Percentiles rank a stretch among this genome's conserved stretches.
These are phyloP conservation scores for Hypericum androsaemum DNA, from an alignment of 345 rosid genomes.

Conservation along the genomic window DNA sequence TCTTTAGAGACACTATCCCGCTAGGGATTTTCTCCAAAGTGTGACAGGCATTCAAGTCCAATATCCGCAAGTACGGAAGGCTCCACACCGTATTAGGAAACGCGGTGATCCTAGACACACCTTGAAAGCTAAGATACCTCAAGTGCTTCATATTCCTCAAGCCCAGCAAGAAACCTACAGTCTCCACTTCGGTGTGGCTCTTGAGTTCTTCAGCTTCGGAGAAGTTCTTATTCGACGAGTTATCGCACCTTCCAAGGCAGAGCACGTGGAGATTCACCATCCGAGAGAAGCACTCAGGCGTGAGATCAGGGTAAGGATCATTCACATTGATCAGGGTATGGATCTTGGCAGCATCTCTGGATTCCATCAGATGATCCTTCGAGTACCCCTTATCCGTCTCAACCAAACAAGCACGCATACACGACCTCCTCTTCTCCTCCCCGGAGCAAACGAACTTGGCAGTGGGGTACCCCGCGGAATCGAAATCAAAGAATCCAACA, in stretches of 20 bases:
- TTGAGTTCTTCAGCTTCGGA: too few relatives aligned
- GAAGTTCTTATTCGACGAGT: too few relatives aligned
- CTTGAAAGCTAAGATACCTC: conserved; percentile 41
- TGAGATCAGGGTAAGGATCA: conserved; percentile 33
- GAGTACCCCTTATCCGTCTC: conserved; percentile 10
- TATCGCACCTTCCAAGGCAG: conserved; percentile 40
- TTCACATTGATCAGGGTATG: conserved; percentile 44
- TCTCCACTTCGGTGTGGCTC: conserved; percentile 37
- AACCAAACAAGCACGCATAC: conserved; percentile 36
- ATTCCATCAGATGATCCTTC: background rate
- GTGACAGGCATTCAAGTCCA: conserved; percentile 53
- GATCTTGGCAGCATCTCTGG: conserved; percentile 11
- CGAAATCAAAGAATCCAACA: conserved; percentile 18
- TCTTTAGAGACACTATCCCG: conserved; percentile 27
- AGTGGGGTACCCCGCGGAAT: conserved; percentile 14
- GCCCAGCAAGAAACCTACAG: conserved; percentile 15
- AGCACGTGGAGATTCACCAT: conserved; percentile 24
- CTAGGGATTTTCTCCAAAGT: conserved; percentile 41
- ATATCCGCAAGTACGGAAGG: conserved; percentile 28
- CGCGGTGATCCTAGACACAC: conserved; percentile 37
- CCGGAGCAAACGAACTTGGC: conserved; percentile 1
- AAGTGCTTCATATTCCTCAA: conserved; percentile 24
- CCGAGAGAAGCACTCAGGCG: conserved; percentile 26
- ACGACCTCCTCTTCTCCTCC: too few relatives aligned
- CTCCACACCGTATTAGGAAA: conserved; percentile 23